A percentile compares a stretch with the other conserved stretches of the same genome.
Conservation (phyloP, 352 stramenopile genomes). For the Pythium sp. region DNA sequence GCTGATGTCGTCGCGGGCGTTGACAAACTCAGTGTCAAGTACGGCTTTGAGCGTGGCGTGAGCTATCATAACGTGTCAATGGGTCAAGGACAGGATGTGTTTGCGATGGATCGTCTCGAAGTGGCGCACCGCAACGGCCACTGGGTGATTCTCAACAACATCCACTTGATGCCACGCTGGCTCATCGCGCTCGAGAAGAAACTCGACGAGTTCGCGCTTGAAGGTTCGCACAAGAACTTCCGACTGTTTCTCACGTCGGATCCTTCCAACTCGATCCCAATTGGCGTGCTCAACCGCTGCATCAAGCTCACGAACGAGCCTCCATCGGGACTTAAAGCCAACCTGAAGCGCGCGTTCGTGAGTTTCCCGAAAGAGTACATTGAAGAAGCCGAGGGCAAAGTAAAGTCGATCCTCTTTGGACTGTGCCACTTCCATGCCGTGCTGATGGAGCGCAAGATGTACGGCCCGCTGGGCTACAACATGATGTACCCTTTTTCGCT, state of each 20-base stretch:
- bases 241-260: slow-evolving; percentile 94
- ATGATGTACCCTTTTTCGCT: slow-evolving; percentile 99
- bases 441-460: slow-evolving; percentile 98
- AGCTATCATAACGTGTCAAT: slow-evolving; percentile 98
- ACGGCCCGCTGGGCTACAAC: slow-evolving; percentile 97
- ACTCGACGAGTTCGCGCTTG: slow-evolving; percentile 93
- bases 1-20: slow-evolving; percentile 95
- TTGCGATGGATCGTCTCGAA: slow-evolving; percentile 94
- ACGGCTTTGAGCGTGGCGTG: slow-evolving; percentile 94
- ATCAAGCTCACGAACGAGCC: slow-evolving; percentile 98
- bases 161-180: slow-evolving; percentile 97
- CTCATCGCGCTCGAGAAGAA: slow-evolving; percentile 96
- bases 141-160: slow-evolving; percentile 98
- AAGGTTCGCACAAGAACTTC: slow-evolving; percentile 94
- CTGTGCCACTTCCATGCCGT: slow-evolving; percentile 97
- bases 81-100: slow-evolving; percentile 95
- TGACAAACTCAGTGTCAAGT: slow-evolving; percentile 93
- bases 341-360: slow-evolving; percentile 96
- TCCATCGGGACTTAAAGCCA: slow-evolving; percentile 93
- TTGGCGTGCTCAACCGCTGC: slow-evolving; percentile 94
- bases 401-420: slow-evolving; percentile 96
- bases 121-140: slow-evolving; percentile 94
- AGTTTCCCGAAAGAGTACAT: slow-evolving; percentile 96
- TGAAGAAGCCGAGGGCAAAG: slow-evolving; percentile 94
- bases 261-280: slow-evolving; percentile 92